Evolutionary conservation across 352 stramenopile species (phyloP), one percentile per base, ranked within the genome.

Genomic region (Phytophthora multivora): DNA sequence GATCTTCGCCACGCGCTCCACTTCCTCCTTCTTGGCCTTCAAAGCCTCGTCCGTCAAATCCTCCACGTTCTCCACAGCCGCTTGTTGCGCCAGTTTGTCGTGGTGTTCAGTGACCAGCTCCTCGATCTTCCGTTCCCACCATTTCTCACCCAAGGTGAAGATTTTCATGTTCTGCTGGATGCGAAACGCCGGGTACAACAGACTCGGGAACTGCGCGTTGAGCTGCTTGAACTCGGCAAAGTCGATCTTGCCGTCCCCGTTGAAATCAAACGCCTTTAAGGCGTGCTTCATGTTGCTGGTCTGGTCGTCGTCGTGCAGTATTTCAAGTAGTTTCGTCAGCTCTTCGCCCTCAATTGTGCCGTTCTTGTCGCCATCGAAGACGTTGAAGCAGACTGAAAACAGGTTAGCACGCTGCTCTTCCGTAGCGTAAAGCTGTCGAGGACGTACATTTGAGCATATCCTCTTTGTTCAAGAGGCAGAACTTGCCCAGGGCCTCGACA

Each of bases 151-250:
- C 46, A 91, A 72, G 8, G 82, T 86, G 63, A 78, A 81, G 46
- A 83, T 70, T 21, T 78, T 77, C 76, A 91, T 89, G 63, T 88
- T 89, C 36, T 88, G 79, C 45, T 91, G 82, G 59, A 91, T 88
- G 13, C 82, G 82, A 48, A 86, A 91, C 15, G 77, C 79, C 0
- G 82, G 82, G 43, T 89, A 91, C 19, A 91, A 43, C 9, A 91
- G 58, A 35, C 73, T 86, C 9, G 82, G 82, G 58, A 91, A 88
- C 51, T 85, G 74, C 10, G 65, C 35, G 63, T 91, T 75, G 39
- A 89, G 70, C 54, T 83, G 69, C 47, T 79, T 75, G 59, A 91
- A 91, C 63, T 91, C 79, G 38, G 55, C 50, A 61, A 91, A 91
- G 48, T 91, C 81, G 43, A 91, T 77, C 69, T 88, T 87, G 12